A percentile compares a stretch with the other conserved stretches of the same genome.
Evolutionary conservation across 2,329 filamentous ascomycete species (phyloP).

Genomic region (Volutella citrinella): DNA sequence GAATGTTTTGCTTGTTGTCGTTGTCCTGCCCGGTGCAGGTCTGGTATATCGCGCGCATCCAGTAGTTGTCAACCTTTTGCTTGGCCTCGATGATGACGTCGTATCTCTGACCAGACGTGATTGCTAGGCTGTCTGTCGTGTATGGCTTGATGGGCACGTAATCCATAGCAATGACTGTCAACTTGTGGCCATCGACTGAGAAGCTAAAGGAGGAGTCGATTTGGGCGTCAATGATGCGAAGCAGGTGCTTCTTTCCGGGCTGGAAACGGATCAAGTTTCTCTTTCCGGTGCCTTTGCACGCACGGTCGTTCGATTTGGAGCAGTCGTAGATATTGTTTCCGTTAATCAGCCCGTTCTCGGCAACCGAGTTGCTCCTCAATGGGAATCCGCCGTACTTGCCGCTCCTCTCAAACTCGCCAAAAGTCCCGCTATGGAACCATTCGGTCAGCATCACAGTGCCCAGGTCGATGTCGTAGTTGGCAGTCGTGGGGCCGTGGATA

Average conservation of each 20-base stretch:
- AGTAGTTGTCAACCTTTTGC: constrained; percentile 3
- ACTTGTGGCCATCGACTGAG: constrained; percentile 48
- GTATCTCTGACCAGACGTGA: constrained; percentile 33
- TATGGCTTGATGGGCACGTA: constrained; percentile 52
- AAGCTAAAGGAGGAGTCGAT: too few relatives aligned
- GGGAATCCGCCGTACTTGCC: too few relatives aligned
- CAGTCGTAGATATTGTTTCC: constrained; percentile 38
- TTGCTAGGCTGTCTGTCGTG: constrained; percentile 44
- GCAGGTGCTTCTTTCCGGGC: too few relatives aligned
- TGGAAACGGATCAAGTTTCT: too few relatives aligned
- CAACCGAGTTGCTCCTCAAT: constrained; percentile 39
- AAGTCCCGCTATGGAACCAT: constrained; percentile 1
- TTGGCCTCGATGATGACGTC: constrained; percentile 46
- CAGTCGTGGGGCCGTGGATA: constrained; percentile 6
- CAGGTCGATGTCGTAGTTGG: constrained; percentile 5
- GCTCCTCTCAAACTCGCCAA: too few relatives aligned
- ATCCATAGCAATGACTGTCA: constrained; percentile 53
- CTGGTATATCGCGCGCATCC: constrained; percentile 8
- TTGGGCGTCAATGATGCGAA: too few relatives aligned
- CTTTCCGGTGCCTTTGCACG: too few relatives aligned
- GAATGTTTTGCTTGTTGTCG: not conserved
- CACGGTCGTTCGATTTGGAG: too few relatives aligned
- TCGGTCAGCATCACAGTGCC: constrained; percentile 4
- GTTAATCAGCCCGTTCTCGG: constrained; percentile 46
- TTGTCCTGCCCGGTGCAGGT: too few relatives aligned